A percentile compares a stretch with the other conserved stretches of the same genome.
Evolutionary conservation across 1,139 yeast genomes (phyloP).

Genomic region (Wickerhamomyces sp.): DNA sequence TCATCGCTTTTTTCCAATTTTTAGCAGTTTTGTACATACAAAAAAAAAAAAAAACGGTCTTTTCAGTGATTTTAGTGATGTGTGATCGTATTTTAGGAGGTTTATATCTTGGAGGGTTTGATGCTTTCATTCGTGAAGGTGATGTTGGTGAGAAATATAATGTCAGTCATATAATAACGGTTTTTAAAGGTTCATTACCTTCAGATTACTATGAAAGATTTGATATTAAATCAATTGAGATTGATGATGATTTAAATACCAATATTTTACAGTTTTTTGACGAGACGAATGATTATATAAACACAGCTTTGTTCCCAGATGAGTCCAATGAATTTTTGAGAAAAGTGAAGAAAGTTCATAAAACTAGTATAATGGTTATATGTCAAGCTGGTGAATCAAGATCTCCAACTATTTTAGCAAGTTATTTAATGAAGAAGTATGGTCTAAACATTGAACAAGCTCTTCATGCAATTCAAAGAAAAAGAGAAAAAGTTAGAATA

Average conservation of each 20-base stretch:
- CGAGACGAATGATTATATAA: constrained; percentile 61
- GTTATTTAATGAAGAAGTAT: constrained; percentile 75
- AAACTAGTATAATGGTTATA: constrained; percentile 49
- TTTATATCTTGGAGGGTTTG: constrained; percentile 55
- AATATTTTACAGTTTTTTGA: constrained; percentile 61
- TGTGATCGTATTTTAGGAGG: constrained; percentile 56
- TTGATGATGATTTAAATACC: constrained; percentile 60
- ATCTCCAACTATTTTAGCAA: constrained; percentile 66
- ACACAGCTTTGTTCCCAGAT: constrained; percentile 49
- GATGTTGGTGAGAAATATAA: constrained; percentile 41
- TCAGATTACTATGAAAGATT: constrained; percentile 42
- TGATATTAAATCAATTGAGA: constrained; percentile 55
- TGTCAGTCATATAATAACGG: constrained; percentile 67
- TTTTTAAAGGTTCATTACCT: constrained; percentile 61
- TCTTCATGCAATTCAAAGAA: constrained; percentile 63
- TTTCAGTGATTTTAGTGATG: background rate
- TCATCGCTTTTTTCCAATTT: background rate
- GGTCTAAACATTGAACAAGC: constrained; percentile 57
- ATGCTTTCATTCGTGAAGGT: constrained; percentile 42
- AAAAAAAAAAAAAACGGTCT: background rate
- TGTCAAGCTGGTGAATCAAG: constrained; percentile 90
- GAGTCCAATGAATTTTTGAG: constrained; percentile 26
- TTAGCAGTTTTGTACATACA: background rate
- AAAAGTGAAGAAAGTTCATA: constrained; percentile 37
- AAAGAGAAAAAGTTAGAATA: constrained; percentile 57